Percentiles rank a stretch among this genome's conserved stretches.
phyloP scores from a whole-genome alignment of 2,329 filamentous ascomycete genomes.

The Ustilaginoidea virens region DNA sequence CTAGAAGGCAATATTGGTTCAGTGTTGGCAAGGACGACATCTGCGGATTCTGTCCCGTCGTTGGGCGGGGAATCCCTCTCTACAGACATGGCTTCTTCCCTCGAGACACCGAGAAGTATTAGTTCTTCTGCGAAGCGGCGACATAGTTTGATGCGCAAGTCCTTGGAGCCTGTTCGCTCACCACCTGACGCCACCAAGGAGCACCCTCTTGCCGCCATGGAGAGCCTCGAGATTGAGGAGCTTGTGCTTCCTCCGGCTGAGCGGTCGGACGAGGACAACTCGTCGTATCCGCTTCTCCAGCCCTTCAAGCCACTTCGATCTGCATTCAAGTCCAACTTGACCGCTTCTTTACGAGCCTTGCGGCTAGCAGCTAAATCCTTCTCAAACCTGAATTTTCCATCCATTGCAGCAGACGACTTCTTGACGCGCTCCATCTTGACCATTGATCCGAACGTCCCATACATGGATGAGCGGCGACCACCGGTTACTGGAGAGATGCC shows the following conservation, averaged over 20 bases:
- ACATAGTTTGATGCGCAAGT: constrained; percentile 27
- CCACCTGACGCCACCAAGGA: constrained; percentile 35
- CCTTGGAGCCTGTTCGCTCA: constrained; percentile 39
- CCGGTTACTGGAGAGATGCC: constrained; percentile 47
- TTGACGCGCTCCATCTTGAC: constrained; percentile 52
- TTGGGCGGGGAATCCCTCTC: constrained; percentile 37
- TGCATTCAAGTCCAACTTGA: constrained; percentile 55
- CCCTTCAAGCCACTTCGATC: constrained; percentile 35
- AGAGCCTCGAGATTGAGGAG: constrained; percentile 30
- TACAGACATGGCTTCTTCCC: constrained; percentile 31
- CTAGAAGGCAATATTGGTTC: constrained; percentile 39
- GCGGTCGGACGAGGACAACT: constrained; percentile 6
- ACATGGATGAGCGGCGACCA: constrained; percentile 51
- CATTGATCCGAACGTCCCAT: constrained; percentile 50
- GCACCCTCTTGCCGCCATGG: constrained; percentile 30
- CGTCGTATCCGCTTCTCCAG: constrained; percentile 13
- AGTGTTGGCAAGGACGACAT: constrained; percentile 36
- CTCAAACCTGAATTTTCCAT: constrained; percentile 45
- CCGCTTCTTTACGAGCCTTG: constrained; percentile 48
- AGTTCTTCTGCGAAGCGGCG: constrained; percentile 14
- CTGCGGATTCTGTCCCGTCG: constrained; percentile 46
- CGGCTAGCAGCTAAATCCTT: constrained; percentile 49
- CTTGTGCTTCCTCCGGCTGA: constrained; percentile 22
- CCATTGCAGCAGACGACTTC: constrained; percentile 50
- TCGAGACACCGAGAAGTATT: constrained; percentile 33